Conservation (phyloP, 148 eudicot genomes). For the Camellia sinensis region DNA sequence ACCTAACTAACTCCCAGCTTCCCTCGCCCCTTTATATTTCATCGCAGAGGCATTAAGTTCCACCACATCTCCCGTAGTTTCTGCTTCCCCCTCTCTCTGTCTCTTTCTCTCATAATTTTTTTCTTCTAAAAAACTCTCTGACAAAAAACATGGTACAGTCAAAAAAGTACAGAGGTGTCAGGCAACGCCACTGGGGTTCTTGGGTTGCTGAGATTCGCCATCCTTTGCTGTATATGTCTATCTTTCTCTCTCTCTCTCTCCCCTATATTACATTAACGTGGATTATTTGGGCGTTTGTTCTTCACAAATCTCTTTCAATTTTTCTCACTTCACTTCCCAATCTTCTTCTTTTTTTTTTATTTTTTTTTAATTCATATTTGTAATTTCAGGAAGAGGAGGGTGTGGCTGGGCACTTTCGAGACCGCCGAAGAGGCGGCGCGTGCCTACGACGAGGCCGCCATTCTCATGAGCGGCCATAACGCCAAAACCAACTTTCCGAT, state of each 20-base stretch:
- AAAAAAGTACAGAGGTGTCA: conserved; percentile 67
- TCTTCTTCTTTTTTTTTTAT: background rate
- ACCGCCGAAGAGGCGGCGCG: conserved; percentile 58
- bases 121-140: background rate
- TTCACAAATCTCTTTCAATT: background rate
- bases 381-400: conserved; percentile 44
- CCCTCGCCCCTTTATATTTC: background rate
- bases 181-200: conserved; percentile 80
- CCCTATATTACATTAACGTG: no score
- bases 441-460: conserved; percentile 55
- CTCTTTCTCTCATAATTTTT: background rate
- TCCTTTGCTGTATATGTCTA: conserved; percentile 43
- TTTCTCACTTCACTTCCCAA: background rate
- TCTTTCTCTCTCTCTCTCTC: no score
- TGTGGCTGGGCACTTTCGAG: conserved; percentile 63
- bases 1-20: background rate
- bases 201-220: conserved; percentile 84
- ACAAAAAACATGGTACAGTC: conserved; percentile 36
- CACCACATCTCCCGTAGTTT: background rate
- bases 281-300: no score
- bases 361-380: background rate
- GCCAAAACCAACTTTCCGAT: conserved; percentile 56
- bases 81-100: conserved; percentile 13
- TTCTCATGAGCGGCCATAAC: conserved; percentile 46
- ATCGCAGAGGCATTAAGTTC: background rate